Evolutionary conservation across 352 stramenopile species (phyloP), one percentile per base, ranked within the genome.

Genomic region (Hyaloperonospora arabidopsidis): DNA sequence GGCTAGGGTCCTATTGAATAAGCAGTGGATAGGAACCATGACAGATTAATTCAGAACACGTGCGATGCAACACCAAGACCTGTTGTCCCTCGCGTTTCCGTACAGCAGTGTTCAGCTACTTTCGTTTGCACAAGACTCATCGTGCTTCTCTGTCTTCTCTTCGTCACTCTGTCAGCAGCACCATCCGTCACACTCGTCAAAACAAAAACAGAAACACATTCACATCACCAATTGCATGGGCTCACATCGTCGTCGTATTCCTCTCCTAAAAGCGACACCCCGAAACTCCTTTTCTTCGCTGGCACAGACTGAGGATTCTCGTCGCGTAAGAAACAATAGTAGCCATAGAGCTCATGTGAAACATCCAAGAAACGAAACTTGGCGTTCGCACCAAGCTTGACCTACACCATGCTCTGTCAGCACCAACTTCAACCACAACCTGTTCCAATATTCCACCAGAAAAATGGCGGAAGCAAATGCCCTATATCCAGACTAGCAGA

Each of bases 271-370:
- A 82, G 52, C 35, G 53, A 69, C 11, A 58, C 36, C 2, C 39
- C 23, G 18, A 52, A 34, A 19, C 17, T 21, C 18, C 12, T 54
- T 34, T 32, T 55, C 29, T 36, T 52, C 14, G 29, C 5, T 23
- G 35, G 1, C 13, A 46, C 6, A 39, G 46, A 18, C 8, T 61
- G 58, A 8, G 65, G 68, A n/a, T 72, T 68, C 19, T 66, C 29
- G 23, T 80, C 72, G 2, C 70, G 61, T 23, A 83, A 28, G 52
- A 76, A 78, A 38, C 61, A 72, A 51, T 78, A 79, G 55, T 80
- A 83, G 17, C 19, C 54, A 39, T 80, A 58, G 15, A 80, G 61
- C 6, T 36, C 38, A 23, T 75, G 63, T 17, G 54, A 58, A 1
- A 60, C 19, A 28, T 57, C 29, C 18, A 83, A 50, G 45, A 83